These are phyloP conservation scores for Verbena officinalis DNA, from an alignment of 257 asterid species.

Conservation along the genomic window DNA sequence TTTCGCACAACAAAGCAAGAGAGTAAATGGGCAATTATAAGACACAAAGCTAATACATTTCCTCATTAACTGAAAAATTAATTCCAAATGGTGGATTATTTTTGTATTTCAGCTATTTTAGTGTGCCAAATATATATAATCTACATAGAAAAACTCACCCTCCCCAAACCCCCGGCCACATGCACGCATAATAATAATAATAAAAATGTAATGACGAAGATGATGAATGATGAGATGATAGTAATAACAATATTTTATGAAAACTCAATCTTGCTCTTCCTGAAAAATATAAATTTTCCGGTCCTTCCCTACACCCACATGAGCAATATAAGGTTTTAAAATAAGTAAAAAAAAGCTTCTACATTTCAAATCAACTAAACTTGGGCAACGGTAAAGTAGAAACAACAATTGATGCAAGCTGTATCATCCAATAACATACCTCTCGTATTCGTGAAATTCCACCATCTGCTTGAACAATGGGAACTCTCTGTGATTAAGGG, in stretches of 20 bases:
- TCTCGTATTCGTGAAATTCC: conserved; percentile 55
- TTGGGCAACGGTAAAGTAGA: conserved; percentile 8
- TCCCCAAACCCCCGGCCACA: no score
- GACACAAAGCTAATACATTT: neutral
- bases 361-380: neutral
- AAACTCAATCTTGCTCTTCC: no score
- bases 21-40: neutral
- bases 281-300: no score
- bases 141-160: no score
- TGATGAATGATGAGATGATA: no score
- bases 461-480: conserved; percentile 64
- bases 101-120: neutral
- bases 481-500: conserved; percentile 56
- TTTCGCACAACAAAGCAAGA: neutral
- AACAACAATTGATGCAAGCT: neutral
- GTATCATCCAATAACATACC: conserved; percentile 42
- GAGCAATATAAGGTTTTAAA: no score
- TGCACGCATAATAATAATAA: no score
- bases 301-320: no score
- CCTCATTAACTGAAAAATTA: neutral
- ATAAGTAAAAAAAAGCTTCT: neutral
- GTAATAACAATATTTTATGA: no score
- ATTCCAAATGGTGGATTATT: neutral
- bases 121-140: no score
- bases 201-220: no score